A percentile compares a stretch with the other conserved stretches of the same genome.
Evolutionary conservation across 2,329 filamentous ascomycete genomes (phyloP).

Genomic region (Claviceps pazoutovae): DNA sequence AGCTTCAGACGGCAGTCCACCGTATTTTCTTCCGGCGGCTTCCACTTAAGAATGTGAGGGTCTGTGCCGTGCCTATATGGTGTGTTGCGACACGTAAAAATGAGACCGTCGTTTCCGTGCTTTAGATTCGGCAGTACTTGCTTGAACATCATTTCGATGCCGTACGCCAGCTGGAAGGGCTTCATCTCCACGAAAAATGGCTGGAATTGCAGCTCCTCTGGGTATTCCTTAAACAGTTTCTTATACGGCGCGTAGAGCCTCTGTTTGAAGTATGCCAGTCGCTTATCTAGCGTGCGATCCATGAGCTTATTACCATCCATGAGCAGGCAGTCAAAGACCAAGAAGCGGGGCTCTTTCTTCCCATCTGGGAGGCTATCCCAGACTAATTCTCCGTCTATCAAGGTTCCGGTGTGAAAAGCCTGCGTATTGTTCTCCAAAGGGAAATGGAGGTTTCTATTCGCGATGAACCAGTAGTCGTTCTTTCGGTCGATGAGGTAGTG

Average conservation of each 20-base stretch:
- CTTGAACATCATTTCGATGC: constrained; percentile 82
- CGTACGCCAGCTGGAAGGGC: constrained; percentile 78
- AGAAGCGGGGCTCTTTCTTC: constrained; percentile 57
- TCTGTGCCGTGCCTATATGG: constrained; percentile 86
- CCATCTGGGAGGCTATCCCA: constrained; percentile 63
- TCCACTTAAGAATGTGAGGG: constrained; percentile 93
- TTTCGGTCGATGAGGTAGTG: constrained; percentile 95
- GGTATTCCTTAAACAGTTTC: constrained; percentile 48
- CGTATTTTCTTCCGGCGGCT: constrained; percentile 87
- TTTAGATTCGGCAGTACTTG: constrained; percentile 69
- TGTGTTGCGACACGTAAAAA: constrained; percentile 88
- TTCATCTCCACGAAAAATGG: constrained; percentile 80
- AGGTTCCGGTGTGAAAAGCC: constrained; percentile 62
- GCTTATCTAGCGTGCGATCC: constrained; percentile 71
- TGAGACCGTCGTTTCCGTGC: constrained; percentile 91
- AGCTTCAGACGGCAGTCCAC: constrained; percentile 80
- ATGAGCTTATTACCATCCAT: constrained; percentile 65
- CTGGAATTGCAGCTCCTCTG: constrained; percentile 54
- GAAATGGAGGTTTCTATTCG: constrained; percentile 59
- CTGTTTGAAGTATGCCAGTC: constrained; percentile 73
- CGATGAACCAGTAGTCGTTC: constrained; percentile 89
- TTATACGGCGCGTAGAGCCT: constrained; percentile 60
- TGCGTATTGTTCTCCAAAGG: constrained; percentile 52
- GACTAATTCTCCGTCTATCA: constrained; percentile 89
- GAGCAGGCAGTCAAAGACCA: constrained; percentile 87